phyloP scores from a whole-genome alignment of 257 asterid species.

The Solanum dulcamara region DNA sequence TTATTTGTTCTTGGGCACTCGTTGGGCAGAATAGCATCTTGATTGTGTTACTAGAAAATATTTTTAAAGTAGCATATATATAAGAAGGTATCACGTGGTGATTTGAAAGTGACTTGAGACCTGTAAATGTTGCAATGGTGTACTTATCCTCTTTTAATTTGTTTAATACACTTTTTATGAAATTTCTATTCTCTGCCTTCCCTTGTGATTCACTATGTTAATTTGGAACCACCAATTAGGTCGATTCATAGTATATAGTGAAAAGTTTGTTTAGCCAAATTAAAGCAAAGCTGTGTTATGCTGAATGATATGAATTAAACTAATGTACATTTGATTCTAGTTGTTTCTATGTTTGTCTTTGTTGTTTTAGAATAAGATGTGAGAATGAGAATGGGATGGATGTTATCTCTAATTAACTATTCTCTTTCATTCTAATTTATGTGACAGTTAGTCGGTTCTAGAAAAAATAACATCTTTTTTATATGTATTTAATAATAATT shows the following conservation, averaged over 20 bases:
- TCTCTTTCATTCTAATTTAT: fast-evolving
- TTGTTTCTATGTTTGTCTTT: not conserved
- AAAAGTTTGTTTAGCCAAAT: not conserved
- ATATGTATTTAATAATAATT: not conserved
- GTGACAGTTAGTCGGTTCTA: not conserved
- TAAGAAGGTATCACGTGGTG: not conserved
- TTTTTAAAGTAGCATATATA: not conserved
- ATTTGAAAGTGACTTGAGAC: not conserved
- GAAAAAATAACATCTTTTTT: not conserved
- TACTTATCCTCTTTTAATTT: not conserved
- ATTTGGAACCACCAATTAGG: not conserved
- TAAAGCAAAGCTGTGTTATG: not conserved
- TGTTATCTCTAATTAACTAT: not conserved
- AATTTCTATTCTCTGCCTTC: not conserved
- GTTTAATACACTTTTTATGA: not conserved
- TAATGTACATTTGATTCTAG: not conserved
- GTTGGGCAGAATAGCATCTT: not conserved
- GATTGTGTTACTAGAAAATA: not conserved
- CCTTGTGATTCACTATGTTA: not conserved
- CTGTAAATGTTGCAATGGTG: not conserved
- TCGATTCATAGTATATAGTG: not conserved
- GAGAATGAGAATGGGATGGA: not conserved
- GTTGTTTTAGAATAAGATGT: not conserved
- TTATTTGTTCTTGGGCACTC: not conserved
- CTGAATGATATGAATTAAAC: not conserved